A percentile compares a stretch with the other conserved stretches of the same genome.
Evolutionary conservation across 495 filamentous ascomycete species (phyloP).

Genomic region (Neurospora pannonica): DNA sequence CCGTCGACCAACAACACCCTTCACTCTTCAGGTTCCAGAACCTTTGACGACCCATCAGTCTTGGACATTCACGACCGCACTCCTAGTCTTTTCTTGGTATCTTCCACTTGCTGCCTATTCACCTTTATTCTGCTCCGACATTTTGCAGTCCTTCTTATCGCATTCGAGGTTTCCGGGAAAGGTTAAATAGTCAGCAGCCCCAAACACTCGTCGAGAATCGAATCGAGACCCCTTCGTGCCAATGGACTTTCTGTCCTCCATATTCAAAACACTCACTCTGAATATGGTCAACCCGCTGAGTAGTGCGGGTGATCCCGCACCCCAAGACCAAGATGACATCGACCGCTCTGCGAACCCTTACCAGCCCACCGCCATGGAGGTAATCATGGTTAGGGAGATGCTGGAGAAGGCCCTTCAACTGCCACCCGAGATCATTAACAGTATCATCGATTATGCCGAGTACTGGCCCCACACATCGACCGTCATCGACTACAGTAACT

Average conservation of each 20-base stretch:
- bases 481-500: constrained; percentile 10
- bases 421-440: constrained; percentile 57
- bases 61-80: background rate
- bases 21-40: background rate
- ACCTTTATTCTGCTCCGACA: background rate
- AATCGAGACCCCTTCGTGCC: background rate
- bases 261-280: background rate
- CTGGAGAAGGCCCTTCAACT: constrained; percentile 31
- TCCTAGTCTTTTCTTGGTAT: background rate
- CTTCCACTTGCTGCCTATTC: background rate
- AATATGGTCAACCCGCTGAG: background rate
- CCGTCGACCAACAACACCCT: background rate
- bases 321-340: constrained; percentile 8
- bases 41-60: background rate
- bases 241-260: background rate
- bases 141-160: background rate
- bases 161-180: background rate
- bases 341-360: constrained; percentile 3
- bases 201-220: background rate
- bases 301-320: constrained; percentile 9
- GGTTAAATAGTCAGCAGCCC: background rate
- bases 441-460: constrained; percentile 57
- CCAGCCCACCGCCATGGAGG: constrained; percentile 32
- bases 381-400: constrained; percentile 36
- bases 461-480: constrained; percentile 54